A percentile compares a stretch with the other conserved stretches of the same genome.
Evolutionary conservation across 2,329 filamentous ascomycete species (phyloP).

Genomic region (Sporothrix protearum): DNA sequence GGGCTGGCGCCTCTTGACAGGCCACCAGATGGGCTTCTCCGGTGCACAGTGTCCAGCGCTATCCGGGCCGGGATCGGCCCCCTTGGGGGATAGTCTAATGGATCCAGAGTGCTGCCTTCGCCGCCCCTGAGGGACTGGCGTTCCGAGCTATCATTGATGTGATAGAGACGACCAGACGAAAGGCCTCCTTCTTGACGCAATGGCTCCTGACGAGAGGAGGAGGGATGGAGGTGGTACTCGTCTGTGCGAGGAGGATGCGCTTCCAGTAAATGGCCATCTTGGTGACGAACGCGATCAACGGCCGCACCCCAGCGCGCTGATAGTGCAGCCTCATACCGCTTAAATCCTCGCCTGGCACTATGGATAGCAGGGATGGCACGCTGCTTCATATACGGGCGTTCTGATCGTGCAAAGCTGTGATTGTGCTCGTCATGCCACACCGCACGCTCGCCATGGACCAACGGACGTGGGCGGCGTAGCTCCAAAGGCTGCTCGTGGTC

Average conservation of each 20-base stretch:
- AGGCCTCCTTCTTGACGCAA: neutral
- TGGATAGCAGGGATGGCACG: neutral
- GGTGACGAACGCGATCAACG: conserved; percentile 31
- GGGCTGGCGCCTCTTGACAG: conserved; percentile 2
- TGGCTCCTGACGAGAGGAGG: neutral
- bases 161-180: neutral
- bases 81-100: neutral
- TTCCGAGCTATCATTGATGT: neutral
- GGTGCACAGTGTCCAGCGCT: neutral
- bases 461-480: neutral
- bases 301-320: conserved; percentile 36
- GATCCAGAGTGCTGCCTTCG: neutral
- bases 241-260: neutral
- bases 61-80: neutral
- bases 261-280: conserved; percentile 6
- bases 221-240: neutral
- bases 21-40: neutral
- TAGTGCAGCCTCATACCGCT: conserved; percentile 42
- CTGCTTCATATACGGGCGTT: neutral
- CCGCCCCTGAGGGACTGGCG: neutral
- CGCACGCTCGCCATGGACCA: neutral
- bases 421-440: neutral
- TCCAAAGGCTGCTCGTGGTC: neutral
- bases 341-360: conserved; percentile 41
- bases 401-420: neutral